Percentiles rank a stretch among this genome's conserved stretches.
Evolutionary conservation across 306 rosid species (phyloP).

Genomic region (Castanea crenata): DNA sequence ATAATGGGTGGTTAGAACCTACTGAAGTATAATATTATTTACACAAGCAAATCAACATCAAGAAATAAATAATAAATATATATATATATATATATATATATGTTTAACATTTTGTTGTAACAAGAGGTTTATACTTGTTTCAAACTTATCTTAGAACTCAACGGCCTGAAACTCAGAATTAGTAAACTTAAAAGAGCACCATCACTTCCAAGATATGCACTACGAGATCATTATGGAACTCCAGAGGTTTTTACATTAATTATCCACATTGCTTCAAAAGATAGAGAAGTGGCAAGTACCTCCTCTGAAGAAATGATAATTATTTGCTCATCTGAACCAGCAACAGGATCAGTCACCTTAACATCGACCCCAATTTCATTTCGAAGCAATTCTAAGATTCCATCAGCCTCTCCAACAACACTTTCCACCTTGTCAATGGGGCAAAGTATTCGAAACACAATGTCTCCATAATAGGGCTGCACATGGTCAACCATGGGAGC

Average conservation of each 20-base stretch:
- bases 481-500: conserved; percentile 49
- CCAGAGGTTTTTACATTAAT: conserved; percentile 1
- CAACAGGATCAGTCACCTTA: conserved; percentile 60
- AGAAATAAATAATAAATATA: not conserved
- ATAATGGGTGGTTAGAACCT: conserved; percentile 30
- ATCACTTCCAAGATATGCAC: conserved; percentile 1
- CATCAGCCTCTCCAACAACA: conserved; percentile 80
- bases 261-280: not conserved
- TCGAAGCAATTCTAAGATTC: conserved; percentile 77
- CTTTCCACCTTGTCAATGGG: conserved; percentile 73
- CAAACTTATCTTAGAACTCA: conserved; percentile 14
- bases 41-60: not conserved
- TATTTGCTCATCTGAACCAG: conserved; percentile 80
- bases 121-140: conserved; percentile 15
- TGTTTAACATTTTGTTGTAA: not conserved
- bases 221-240: conserved; percentile 11
- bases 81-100: no score
- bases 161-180: not conserved
- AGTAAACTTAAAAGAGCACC: not conserved
- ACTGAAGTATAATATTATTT: not conserved
- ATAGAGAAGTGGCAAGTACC: conserved; percentile 47
- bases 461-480: conserved; percentile 61
- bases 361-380: conserved; percentile 90
- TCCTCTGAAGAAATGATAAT: conserved; percentile 85
- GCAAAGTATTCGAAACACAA: conserved; percentile 87